Evolutionary conservation across 2,329 filamentous ascomycete species (phyloP).

Genomic region (Sporothrix euskadiensis): DNA sequence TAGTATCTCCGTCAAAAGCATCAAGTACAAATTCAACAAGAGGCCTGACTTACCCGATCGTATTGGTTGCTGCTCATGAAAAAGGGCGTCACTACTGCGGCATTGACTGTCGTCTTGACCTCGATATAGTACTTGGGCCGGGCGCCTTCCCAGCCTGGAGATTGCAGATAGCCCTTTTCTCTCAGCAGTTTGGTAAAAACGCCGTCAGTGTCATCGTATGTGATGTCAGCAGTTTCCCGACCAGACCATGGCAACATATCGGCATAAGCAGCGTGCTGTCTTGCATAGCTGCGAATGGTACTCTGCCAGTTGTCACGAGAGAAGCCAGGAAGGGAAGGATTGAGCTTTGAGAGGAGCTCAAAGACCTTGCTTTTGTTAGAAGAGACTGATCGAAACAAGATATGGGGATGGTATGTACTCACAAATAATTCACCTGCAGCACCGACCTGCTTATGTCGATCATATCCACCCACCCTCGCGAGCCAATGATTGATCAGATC

Average conservation of each 20-base stretch:
- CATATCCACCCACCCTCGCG: neutral
- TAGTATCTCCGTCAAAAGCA: neutral
- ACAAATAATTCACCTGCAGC: conserved; percentile 18
- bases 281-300: conserved; percentile 47
- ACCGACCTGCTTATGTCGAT: conserved; percentile 7
- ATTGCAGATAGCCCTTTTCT: conserved; percentile 39
- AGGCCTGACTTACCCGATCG: conserved; percentile 38
- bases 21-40: no score
- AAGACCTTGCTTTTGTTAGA: neutral
- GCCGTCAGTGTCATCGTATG: conserved; percentile 45
- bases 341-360: neutral
- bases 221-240: conserved; percentile 50
- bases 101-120: conserved; percentile 50
- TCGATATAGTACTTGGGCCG: conserved; percentile 50
- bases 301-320: conserved; percentile 49
- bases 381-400: neutral
- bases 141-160: conserved; percentile 35
- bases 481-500: no score
- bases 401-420: neutral
- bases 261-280: conserved; percentile 44
- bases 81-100: conserved; percentile 44
- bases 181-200: conserved; percentile 42
- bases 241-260: conserved; percentile 46
- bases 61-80: conserved; percentile 51
- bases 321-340: conserved; percentile 37